A percentile compares a stretch with the other conserved stretches of the same genome.
These are phyloP conservation scores for Tricholoma flavovirens DNA, from an alignment of 768 basidiomycete species.

Conservation along the genomic window DNA sequence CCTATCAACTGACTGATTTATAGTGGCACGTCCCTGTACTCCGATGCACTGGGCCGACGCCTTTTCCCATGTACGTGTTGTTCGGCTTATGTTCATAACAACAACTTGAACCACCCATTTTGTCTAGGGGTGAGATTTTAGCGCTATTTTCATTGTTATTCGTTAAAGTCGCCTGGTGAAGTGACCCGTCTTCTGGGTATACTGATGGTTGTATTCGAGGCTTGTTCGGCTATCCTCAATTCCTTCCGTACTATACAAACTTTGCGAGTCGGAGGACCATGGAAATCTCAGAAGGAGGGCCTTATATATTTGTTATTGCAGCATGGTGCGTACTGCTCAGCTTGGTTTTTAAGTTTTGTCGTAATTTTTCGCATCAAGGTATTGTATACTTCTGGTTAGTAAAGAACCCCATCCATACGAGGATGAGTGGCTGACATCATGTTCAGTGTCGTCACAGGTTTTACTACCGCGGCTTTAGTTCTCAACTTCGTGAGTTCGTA, in stretches of 20 bases:
- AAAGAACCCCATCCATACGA: not conserved
- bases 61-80: no score
- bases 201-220: no score
- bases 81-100: no score
- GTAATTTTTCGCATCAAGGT: not conserved
- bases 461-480: constrained; percentile 19
- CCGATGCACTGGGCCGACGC: no score
- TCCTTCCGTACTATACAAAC: constrained; percentile 19
- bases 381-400: not conserved
- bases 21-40: no score
- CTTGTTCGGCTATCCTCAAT: constrained; percentile 17
- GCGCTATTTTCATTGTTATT: no score
- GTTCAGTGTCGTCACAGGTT: constrained; percentile 17
- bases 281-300: constrained; percentile 12
- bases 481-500: constrained; percentile 20
- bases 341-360: not conserved
- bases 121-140: no score
- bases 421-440: not conserved
- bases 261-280: constrained; percentile 15
- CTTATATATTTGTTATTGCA: constrained; percentile 22
- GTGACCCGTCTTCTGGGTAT: no score
- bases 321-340: constrained; percentile 16
- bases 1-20: no score
- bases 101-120: no score
- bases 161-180: no score